Conservation (phyloP, 306 rosid species). For the peach (Prunus persica) region Prunus_persica_NCBIv2 NC_034009.1:10096501-10097000, state of each 20-base stretch:
- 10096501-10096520: constrained; percentile 78
- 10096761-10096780: constrained; percentile 77
- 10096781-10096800: constrained; percentile 52
- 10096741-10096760: constrained; percentile 44
- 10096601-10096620: background rate
- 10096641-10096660: constrained; percentile 6
- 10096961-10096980: background rate
- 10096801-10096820: background rate
- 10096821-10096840: background rate
- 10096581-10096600: constrained; percentile 68
- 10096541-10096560: constrained; percentile 75
- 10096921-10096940: background rate
- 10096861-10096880: background rate
- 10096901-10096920: background rate
- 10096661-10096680: constrained; percentile 13
- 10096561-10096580: constrained; percentile 77
- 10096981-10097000: background rate
- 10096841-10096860: background rate
- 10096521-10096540: constrained; percentile 73
- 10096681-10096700: constrained; percentile 51
- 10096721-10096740: constrained; percentile 61
- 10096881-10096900: background rate
- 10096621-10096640: background rate
- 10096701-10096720: constrained; percentile 77
- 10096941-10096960: background rate